These are phyloP conservation scores for Acanthamoeba healyi DNA, from an alignment of 208 protist species.

Conservation along the genomic window DNA sequence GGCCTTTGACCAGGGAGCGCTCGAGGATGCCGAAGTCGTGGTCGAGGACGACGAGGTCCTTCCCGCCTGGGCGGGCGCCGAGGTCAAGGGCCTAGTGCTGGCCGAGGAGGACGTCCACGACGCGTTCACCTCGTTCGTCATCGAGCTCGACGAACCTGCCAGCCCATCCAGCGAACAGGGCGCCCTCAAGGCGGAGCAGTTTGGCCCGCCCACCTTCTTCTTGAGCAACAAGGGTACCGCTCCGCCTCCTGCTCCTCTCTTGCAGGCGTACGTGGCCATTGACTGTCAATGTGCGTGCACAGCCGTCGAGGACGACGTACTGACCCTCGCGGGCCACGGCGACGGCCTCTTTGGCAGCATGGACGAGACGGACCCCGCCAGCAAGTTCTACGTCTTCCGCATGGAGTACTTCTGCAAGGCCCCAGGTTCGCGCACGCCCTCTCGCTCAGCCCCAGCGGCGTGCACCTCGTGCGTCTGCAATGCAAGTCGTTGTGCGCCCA, in stretches of 20 bases:
- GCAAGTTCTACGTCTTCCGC: slow-evolving; percentile 21
- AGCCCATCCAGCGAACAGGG: background rate
- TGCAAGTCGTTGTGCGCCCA: too few species aligned
- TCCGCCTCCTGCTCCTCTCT: background rate
- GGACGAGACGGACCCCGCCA: background rate
- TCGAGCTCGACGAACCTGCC: background rate
- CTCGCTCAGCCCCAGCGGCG: too few species aligned
- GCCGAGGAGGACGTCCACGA: background rate
- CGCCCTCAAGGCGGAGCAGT: background rate
- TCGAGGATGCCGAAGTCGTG: background rate
- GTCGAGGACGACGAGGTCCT: background rate
- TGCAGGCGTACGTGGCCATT: too few species aligned
- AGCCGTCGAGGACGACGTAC: background rate
- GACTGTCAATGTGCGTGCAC: background rate
- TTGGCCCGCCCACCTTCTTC: background rate
- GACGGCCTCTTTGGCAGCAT: slow-evolving; percentile 4
- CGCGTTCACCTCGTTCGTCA: background rate
- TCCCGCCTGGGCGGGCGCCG: background rate
- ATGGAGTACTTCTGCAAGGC: slow-evolving; percentile 21
- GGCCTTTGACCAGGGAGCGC: background rate
- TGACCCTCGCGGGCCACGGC: background rate
- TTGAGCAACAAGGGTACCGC: background rate
- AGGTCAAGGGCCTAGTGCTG: background rate
- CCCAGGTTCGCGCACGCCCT: background rate
- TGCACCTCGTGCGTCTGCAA: too few species aligned